Conservation (phyloP, 2,329 filamentous ascomycete genomes). For the Botrytis porri region DNA sequence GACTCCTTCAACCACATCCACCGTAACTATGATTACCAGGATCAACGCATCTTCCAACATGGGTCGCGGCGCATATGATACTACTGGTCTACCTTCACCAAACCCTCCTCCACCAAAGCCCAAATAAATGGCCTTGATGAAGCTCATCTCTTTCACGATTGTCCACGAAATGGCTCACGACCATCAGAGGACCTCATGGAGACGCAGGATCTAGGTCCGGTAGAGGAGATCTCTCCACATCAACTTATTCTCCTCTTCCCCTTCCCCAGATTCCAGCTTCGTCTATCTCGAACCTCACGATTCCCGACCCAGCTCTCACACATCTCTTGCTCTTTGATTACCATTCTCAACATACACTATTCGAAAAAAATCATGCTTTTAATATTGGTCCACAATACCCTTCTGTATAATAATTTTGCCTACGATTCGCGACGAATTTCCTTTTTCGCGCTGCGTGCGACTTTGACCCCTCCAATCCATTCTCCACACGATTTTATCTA, state of each 20-base stretch:
- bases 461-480: constrained; percentile 4
- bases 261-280: not conserved
- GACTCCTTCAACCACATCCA: not conserved
- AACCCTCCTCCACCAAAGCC: constrained; percentile 35
- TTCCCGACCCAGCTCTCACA: constrained; percentile 1
- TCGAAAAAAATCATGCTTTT: constrained; percentile 20
- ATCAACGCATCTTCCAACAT: constrained; percentile 42
- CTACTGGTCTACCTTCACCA: constrained; percentile 49
- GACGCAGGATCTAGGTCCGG: constrained; percentile 5
- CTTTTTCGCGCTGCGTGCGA: constrained; percentile 21
- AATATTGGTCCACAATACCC: constrained; percentile 15
- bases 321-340: constrained; percentile 1
- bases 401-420: constrained; percentile 21
- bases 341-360: constrained; percentile 7
- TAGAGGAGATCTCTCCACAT: not conserved
- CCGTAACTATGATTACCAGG: constrained; percentile 32
- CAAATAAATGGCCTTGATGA: constrained; percentile 29
- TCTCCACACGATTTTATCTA: constrained; percentile 17
- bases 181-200: constrained; percentile 13
- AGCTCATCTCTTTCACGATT: constrained; percentile 19
- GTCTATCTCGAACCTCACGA: constrained; percentile 20
- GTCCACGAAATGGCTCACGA: constrained; percentile 18
- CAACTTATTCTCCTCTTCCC: constrained; percentile 7
- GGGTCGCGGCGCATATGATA: constrained; percentile 53
- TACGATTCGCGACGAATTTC: constrained; percentile 22